A percentile compares a stretch with the other conserved stretches of the same genome.
Evolutionary conservation across 345 rosid genomes (phyloP).

Genomic region (Camelina laxa): DNA sequence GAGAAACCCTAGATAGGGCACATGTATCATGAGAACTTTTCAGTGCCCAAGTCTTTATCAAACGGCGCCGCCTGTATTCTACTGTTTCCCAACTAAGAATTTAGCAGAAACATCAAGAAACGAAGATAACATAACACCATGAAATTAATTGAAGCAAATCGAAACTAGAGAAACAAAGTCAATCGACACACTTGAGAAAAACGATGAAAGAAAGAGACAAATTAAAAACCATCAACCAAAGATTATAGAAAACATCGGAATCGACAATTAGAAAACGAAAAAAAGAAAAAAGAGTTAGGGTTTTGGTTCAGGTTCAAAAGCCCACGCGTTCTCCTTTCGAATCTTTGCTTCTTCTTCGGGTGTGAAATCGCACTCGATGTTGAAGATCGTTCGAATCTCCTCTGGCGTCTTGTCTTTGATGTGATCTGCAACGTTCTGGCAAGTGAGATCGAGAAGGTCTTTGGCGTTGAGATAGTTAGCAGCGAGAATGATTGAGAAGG

Average conservation of each 20-base stretch:
- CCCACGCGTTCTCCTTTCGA: conserved; percentile 55
- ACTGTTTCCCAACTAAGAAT: too few relatives aligned
- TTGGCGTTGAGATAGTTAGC: conserved; percentile 54
- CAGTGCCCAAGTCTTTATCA: too few relatives aligned
- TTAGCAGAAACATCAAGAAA: too few relatives aligned
- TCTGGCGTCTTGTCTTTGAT: conserved; percentile 53
- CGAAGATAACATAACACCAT: not conserved
- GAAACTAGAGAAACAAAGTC: not conserved
- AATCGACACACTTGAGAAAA: not conserved
- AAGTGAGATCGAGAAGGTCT: conserved; percentile 54
- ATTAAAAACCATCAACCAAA: not conserved
- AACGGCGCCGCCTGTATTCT: too few relatives aligned
- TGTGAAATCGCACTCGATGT: conserved; percentile 51
- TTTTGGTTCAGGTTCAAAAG: conserved; percentile 25
- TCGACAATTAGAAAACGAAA: too few relatives aligned
- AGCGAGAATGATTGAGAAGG: conserved; percentile 62
- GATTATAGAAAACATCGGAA: not conserved
- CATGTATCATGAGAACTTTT: too few relatives aligned
- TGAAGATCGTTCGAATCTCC: conserved; percentile 49
- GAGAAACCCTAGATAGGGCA: too few relatives aligned
- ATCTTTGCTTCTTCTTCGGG: conserved; percentile 50
- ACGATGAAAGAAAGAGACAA: not conserved
- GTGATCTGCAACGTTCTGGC: conserved; percentile 54
- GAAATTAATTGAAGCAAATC: not conserved
- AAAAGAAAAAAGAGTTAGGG: not conserved